Evolutionary conservation across 495 filamentous ascomycete genomes (phyloP), one percentile per base, ranked within the genome.

Genomic region (Hyaloscypha finlandica): DNA sequence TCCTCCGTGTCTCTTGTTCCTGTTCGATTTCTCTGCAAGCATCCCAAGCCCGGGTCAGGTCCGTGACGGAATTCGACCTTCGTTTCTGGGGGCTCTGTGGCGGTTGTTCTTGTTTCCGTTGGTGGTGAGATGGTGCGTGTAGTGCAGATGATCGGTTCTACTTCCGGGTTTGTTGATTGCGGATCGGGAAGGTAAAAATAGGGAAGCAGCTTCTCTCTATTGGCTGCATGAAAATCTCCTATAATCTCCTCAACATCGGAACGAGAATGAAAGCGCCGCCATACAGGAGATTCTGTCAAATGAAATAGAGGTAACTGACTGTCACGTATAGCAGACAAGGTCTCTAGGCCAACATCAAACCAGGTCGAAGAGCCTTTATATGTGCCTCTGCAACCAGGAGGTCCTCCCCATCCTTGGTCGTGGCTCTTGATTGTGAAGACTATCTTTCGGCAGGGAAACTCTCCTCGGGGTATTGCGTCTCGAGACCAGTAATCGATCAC

Each of bases 321-420:
- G 8, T 31, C 8, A 2, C 52, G 31, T 30, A 45, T 55, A 9
- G 71, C 63, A 31, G n/a, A 64, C 25, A 83, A 77, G 16, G 79
- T 76, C 57, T 86, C 83, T 20, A 84, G 67, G 0, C 88, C 87
- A 4, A 79, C 83, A 54, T 91, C 89, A 70, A 92, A 92, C 90
- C 90, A 93, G 0, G 89, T 91, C 74, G 77, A 90, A 0, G 88
- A 88, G 16, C 71, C 76, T 5, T 76, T 64, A 70, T 85, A 91
- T n/a, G 81, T 85, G 51, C 82, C 75, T 6, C 77, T 72, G 1
- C 58, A 25, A 5, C 31, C 20, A 0, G 62, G 29, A 0, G 75
- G 70, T 5, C 79, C 76, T 52, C 81, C 81, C 78, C 80, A 89
- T 3, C 90, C 91, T 71, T 94, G 91, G 68, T 93, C 91, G 56